Evolutionary conservation across 768 basidiomycete species (phyloP).

Genomic region (Macrolepiota fuliginosa): DNA sequence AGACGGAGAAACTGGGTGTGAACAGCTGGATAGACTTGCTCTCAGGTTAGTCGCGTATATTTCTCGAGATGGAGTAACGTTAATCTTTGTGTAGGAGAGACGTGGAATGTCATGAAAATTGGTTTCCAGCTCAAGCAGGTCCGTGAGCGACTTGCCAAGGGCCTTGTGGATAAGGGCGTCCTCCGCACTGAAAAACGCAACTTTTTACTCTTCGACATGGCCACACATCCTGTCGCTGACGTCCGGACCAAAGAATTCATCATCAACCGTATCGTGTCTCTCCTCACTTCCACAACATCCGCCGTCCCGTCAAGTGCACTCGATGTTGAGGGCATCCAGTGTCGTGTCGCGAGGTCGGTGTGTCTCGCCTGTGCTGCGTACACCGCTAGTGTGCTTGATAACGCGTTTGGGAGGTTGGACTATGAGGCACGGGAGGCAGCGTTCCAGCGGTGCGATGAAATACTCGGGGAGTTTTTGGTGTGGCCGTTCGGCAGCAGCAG

Average conservation of each 20-base stretch:
- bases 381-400: conserved; percentile 93
- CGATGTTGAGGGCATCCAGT: conserved; percentile 75
- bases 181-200: conserved; percentile 99
- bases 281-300: conserved; percentile 82
- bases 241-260: conserved; percentile 86
- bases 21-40: conserved; percentile 95
- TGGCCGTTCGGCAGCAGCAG: conserved; percentile 76
- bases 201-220: conserved; percentile 99
- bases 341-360: conserved; percentile 76
- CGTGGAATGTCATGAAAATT: conserved; percentile 99
- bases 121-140: conserved; percentile 99
- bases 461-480: conserved; percentile 83
- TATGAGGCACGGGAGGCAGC: conserved; percentile 95
- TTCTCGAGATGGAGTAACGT: neutral
- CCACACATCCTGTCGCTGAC: conserved; percentile 96
- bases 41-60: conserved; percentile 61
- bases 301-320: conserved; percentile 76
- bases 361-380: conserved; percentile 90
- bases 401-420: conserved; percentile 82
- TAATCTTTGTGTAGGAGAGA: conserved; percentile 66
- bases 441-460: conserved; percentile 91
- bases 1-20: conserved; percentile 71
- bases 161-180: conserved; percentile 97
- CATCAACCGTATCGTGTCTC: conserved; percentile 67
- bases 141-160: conserved; percentile 94